Evolutionary conservation across 1,139 yeast species (phyloP).

Genomic region (Scheffersomyces parashehatae): DNA sequence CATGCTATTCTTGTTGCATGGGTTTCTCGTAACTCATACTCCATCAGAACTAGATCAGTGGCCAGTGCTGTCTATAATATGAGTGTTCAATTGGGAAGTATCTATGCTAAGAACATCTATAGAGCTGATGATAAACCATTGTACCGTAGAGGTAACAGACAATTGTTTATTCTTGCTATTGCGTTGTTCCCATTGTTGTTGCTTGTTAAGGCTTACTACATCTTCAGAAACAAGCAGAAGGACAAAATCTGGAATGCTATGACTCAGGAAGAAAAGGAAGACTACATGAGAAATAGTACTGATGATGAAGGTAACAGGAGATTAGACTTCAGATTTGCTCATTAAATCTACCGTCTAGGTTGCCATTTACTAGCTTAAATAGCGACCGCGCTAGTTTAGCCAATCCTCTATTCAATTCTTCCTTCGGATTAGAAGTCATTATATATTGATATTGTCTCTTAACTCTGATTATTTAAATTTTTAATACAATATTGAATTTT

Average conservation of each 20-base stretch:
- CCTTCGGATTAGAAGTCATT: too few species aligned
- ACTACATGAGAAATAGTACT: conserved; percentile 43
- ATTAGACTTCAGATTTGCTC: conserved; percentile 48
- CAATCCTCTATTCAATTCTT: too few species aligned
- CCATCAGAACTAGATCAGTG: conserved; percentile 17
- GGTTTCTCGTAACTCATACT: conserved; percentile 17
- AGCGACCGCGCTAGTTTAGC: too few species aligned
- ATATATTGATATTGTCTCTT: too few species aligned
- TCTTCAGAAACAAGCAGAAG: conserved; percentile 46
- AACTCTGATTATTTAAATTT: too few species aligned
- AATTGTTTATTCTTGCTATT: conserved; percentile 13
- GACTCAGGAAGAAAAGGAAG: conserved; percentile 46
- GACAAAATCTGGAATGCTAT: conserved; percentile 48
- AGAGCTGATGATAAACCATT: conserved; percentile 15
- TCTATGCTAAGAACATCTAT: conserved; percentile 14
- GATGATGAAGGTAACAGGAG: conserved; percentile 55
- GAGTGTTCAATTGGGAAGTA: conserved; percentile 14
- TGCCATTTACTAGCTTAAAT: too few species aligned
- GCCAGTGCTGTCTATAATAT: conserved; percentile 18
- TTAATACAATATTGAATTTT: too few species aligned
- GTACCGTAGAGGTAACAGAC: conserved; percentile 14
- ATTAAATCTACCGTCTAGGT: conserved; percentile 1
- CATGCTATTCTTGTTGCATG: conserved; percentile 16
- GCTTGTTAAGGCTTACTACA: conserved; percentile 36
- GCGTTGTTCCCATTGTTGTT: conserved; percentile 11